These are phyloP conservation scores for Aspergillus sp. DNA, from an alignment of 2,329 filamentous ascomycete genomes.

Conservation along the genomic window DNA sequence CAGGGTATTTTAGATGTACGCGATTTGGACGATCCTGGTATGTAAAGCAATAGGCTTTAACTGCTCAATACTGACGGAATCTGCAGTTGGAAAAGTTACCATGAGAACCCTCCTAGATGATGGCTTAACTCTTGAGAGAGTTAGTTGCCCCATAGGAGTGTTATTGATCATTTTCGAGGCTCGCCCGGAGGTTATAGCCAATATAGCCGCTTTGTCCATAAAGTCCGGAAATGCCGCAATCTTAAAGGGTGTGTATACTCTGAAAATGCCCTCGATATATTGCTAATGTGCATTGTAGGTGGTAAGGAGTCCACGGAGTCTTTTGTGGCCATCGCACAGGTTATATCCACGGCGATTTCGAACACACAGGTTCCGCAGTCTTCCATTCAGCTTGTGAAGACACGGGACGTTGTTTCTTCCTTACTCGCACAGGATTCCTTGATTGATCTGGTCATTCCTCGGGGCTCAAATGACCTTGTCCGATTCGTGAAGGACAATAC, in stretches of 20 bases:
- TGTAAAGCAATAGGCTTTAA: slow-evolving; percentile 23
- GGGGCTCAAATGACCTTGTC: slow-evolving; percentile 84
- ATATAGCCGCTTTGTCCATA: slow-evolving; percentile 89
- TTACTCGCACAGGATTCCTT: slow-evolving; percentile 77
- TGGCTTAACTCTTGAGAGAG: slow-evolving; percentile 72
- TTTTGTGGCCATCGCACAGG: slow-evolving; percentile 81
- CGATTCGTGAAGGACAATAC: slow-evolving; percentile 83
- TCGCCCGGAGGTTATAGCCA: slow-evolving; percentile 93
- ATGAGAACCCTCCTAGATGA: slow-evolving; percentile 81
- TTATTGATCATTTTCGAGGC: slow-evolving; percentile 97
- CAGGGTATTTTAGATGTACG: slow-evolving; percentile 87
- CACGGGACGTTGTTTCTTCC: slow-evolving; percentile 79
- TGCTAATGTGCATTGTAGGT: slow-evolving; percentile 40
- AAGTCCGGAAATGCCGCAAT: slow-evolving; percentile 97
- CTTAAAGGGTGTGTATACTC: slow-evolving; percentile 58
- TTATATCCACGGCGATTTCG: slow-evolving; percentile 70
- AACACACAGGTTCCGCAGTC: slow-evolving; percentile 69
- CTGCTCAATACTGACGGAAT: slow-evolving; percentile 7
- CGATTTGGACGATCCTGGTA: slow-evolving; percentile 75
- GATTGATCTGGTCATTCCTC: slow-evolving; percentile 91
- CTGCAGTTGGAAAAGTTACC: slow-evolving; percentile 69
- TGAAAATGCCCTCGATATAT: neutral
- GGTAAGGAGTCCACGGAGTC: slow-evolving; percentile 93
- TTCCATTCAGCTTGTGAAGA: slow-evolving; percentile 88
- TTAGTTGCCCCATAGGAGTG: slow-evolving; percentile 93